These are phyloP conservation scores for Hirsutella thompsonii DNA, from an alignment of 2,329 filamentous ascomycete genomes.

Conservation along the genomic window DNA sequence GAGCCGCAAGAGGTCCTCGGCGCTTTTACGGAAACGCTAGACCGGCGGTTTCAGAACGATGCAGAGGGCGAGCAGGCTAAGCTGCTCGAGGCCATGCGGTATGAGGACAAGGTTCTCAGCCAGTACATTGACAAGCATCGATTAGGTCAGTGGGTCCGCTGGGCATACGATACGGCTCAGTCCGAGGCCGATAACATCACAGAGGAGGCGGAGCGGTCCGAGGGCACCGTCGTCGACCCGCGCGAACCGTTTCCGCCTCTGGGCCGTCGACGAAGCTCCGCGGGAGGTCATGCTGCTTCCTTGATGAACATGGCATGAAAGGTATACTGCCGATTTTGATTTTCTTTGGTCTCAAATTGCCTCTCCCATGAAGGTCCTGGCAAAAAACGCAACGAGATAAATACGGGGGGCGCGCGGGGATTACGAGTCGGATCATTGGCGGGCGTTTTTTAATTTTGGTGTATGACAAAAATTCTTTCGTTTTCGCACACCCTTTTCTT, in stretches of 20 bases:
- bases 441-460: no score
- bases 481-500: no score
- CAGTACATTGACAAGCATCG: conserved; percentile 54
- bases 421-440: no score
- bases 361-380: no score
- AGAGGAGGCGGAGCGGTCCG: conserved; percentile 16
- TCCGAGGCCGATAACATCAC: conserved; percentile 17
- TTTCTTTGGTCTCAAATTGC: no score
- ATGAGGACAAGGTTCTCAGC: conserved; percentile 56
- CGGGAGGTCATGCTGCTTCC: neutral
- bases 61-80: conserved; percentile 52
- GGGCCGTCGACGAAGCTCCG: neutral
- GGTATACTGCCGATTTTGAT: no score
- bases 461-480: no score
- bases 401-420: no score
- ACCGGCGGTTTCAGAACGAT: conserved; percentile 44
- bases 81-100: conserved; percentile 57
- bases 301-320: neutral
- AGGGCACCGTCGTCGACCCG: conserved; percentile 1
- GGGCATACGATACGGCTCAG: conserved; percentile 24
- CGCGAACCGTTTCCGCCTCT: neutral
- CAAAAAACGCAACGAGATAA: no score
- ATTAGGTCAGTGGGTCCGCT: conserved; percentile 53
- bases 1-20: conserved; percentile 41
- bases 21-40: conserved; percentile 48